Base-by-base conservation (phyloP, 2,329 filamentous ascomycete genomes). In the Trichoderma sp. region DNA sequence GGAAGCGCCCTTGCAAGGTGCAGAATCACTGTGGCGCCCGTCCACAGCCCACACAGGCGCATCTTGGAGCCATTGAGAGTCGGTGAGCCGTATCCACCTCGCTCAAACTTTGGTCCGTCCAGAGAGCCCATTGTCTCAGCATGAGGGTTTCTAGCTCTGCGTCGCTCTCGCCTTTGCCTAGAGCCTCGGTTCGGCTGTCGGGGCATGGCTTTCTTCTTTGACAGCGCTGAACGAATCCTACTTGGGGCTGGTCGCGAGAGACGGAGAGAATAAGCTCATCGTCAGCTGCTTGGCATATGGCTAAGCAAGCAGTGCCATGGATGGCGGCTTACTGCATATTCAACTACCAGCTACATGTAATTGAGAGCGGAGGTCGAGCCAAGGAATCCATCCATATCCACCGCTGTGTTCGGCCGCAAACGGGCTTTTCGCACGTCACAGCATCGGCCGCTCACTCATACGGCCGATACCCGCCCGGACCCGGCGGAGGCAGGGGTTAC, bases 251-350 rank as follows among this genome's bases (percentile, higher is more conserved):
- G n/a, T 27, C 24, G 35, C 21, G 21, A 29, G 5, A 21, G 45
- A 21, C 59, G 63, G 21, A 35, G 31, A 69, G 62, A 59, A 27
- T 24, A 69, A 59, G 66, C 66, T 66, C 63, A 29, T 67, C 27
- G 27, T 33, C 24, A 53, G 41, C 18, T 67, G 33, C 41, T 67
- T 67, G 27, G 64, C 38, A 24, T 38, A 50, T 45, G 67, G 33
- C 67, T 24, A 71, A 50, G 24, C 35, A 31, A 18, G 24, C 31
- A 18, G 16, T 29, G 63, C 14, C 31, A 62, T 45, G 35, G 27
- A 71, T 63, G 56, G 56, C 68, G 68, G 56, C 68, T 71, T 63
- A 71, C 56, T 71, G 56, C 68, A 71, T 71, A 63, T 31, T 71
- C 67, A 71, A 71, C 67, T 63, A 33, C 38, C 27, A 50, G 68